These are phyloP conservation scores for Saccharomycopsis fermentans DNA, from an alignment of 805 yeast species.

Conservation along the genomic window DNA sequence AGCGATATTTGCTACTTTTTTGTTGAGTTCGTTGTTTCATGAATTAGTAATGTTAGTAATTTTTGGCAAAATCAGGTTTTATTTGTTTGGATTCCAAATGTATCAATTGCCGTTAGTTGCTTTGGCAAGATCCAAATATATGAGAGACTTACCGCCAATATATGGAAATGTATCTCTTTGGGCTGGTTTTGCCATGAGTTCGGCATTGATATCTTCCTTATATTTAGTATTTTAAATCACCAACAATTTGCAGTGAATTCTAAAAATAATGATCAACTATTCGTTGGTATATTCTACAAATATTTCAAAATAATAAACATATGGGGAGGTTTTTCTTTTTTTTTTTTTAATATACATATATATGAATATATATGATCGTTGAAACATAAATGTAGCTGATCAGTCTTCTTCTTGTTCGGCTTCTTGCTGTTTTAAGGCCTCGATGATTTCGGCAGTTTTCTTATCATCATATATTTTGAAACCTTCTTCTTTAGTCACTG, in stretches of 20 bases:
- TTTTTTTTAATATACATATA: too few relatives aligned
- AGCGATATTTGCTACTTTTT: slow-evolving; percentile 72
- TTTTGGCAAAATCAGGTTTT: slow-evolving; percentile 71
- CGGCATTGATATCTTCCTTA: slow-evolving; percentile 75
- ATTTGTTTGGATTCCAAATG: slow-evolving; percentile 74
- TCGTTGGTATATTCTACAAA: too few relatives aligned
- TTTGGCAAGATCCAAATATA: slow-evolving; percentile 46
- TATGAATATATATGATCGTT: neutral
- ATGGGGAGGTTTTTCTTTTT: too few relatives aligned
- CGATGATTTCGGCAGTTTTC: slow-evolving; percentile 74
- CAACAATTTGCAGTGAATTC: too few relatives aligned
- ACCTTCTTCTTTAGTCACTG: slow-evolving; percentile 80
- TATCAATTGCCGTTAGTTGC: slow-evolving; percentile 72
- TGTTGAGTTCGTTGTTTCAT: slow-evolving; percentile 75
- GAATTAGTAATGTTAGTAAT: slow-evolving; percentile 89
- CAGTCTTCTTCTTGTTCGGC: slow-evolving; percentile 29
- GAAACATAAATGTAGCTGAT: neutral
- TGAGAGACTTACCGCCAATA: slow-evolving; percentile 35
- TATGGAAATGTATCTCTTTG: slow-evolving; percentile 75
- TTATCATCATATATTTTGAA: slow-evolving; percentile 77
- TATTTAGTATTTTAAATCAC: slow-evolving; percentile 61
- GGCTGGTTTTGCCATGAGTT: slow-evolving; percentile 86
- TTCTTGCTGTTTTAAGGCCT: slow-evolving; percentile 61
- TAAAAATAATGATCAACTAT: too few relatives aligned
- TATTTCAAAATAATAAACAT: too few relatives aligned